phyloP scores from a whole-genome alignment of 2,329 filamentous ascomycete species.

The Hymenoscyphus linearis region DNA sequence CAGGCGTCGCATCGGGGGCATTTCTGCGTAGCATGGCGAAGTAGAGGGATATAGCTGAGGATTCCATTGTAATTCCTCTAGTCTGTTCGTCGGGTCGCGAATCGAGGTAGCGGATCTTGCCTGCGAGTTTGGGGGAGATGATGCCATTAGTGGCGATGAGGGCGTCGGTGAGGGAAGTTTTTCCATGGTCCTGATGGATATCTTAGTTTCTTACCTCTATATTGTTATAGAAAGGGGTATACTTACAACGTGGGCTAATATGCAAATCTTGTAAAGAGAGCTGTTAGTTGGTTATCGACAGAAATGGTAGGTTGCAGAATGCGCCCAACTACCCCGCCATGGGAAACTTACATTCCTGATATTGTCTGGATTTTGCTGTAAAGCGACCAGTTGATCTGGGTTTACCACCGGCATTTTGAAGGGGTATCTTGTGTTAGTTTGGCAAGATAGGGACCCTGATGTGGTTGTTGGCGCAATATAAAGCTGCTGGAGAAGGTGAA shows the following conservation, averaged over 20 bases:
- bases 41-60: slow-evolving; percentile 91
- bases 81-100: slow-evolving; percentile 93
- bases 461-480: not conserved
- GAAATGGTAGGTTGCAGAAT: not conserved
- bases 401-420: slow-evolving; percentile 79
- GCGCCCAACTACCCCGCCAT: slow-evolving; percentile 20
- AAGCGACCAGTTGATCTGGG: slow-evolving; percentile 81
- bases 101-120: slow-evolving; percentile 96
- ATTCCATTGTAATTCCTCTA: slow-evolving; percentile 99
- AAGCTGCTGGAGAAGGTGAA: not conserved
- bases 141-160: slow-evolving; percentile 98
- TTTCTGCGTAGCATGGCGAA: slow-evolving; percentile 84
- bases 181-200: slow-evolving; percentile 75
- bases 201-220: slow-evolving; percentile 2
- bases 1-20: slow-evolving; percentile 60
- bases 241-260: slow-evolving; percentile 80
- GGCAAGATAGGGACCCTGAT: not conserved
- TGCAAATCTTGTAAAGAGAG: slow-evolving; percentile 76
- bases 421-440: slow-evolving; percentile 13
- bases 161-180: slow-evolving; percentile 93
- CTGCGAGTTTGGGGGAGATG: slow-evolving; percentile 94
- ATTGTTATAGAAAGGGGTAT: not conserved
- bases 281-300: slow-evolving; percentile 11
- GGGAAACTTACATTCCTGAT: slow-evolving; percentile 75
- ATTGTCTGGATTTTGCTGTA: slow-evolving; percentile 82